Conservation (phyloP, 2,329 filamentous ascomycete genomes). For the Colletotrichum brevisporum region DNA sequence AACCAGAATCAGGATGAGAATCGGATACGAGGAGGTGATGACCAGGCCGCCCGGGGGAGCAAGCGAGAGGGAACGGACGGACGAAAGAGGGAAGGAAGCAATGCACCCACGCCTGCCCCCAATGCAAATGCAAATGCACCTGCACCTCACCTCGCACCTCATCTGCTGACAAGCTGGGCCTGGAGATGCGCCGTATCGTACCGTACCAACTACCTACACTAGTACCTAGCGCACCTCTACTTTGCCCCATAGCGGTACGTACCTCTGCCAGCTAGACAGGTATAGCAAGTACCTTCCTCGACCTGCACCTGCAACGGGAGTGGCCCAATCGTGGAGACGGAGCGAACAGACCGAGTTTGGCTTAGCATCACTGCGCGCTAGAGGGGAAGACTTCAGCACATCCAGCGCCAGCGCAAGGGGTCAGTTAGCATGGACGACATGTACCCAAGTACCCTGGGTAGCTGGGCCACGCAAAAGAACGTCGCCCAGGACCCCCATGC, state of each 20-base stretch:
- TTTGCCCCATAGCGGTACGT: background rate
- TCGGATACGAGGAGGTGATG: constrained; percentile 37
- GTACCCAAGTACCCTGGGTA: constrained; percentile 10
- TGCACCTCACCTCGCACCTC: background rate
- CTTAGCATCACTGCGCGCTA: constrained; percentile 26
- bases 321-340: constrained; percentile 33
- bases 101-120: constrained; percentile 1
- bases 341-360: constrained; percentile 31
- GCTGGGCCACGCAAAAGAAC: background rate
- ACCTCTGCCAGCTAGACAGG: background rate
- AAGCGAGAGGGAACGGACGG: constrained; percentile 23
- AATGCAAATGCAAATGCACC: too few species aligned
- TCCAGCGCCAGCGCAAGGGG: constrained; percentile 18
- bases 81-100: constrained; percentile 29
- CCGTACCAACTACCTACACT: too few species aligned
- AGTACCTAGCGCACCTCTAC: background rate
- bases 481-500: constrained; percentile 33
- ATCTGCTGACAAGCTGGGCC: background rate
- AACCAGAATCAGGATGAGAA: constrained; percentile 16
- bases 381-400: constrained; percentile 19
- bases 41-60: constrained; percentile 19
- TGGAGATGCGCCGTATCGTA: too few species aligned
- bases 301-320: background rate
- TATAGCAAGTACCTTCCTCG: background rate
- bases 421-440: constrained; percentile 21